phyloP scores from a whole-genome alignment of 169 alveolate species.

The Cyclospora cayetanensis region DNA sequence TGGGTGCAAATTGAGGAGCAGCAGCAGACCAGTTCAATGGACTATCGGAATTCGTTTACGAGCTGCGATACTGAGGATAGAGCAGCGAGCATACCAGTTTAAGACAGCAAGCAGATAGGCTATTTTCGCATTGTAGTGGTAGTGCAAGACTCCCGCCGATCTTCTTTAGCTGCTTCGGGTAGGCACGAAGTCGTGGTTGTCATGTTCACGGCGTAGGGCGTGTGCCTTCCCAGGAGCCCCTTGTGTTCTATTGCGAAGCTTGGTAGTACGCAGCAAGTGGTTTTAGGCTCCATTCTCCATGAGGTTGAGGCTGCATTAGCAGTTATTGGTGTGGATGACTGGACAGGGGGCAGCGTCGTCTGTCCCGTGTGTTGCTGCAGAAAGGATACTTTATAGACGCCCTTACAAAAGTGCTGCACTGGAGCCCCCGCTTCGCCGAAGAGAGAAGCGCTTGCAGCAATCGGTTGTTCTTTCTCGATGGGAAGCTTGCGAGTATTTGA shows the following conservation, averaged over 20 bases:
- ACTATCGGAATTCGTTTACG: neutral
- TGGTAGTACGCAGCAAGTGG: neutral
- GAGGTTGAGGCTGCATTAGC: neutral
- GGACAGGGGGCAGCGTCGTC: constrained; percentile 19
- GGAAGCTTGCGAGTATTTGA: too few relatives aligned
- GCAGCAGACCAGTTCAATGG: constrained; percentile 1
- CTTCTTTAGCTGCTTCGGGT: constrained; percentile 54
- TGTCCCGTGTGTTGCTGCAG: constrained; percentile 32
- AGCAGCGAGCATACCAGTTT: neutral
- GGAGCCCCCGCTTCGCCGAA: constrained; percentile 44
- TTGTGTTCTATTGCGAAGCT: too few relatives aligned
- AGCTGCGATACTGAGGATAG: constrained; percentile 43
- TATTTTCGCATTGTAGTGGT: neutral
- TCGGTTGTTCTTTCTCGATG: too few relatives aligned
- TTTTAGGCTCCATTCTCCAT: neutral
- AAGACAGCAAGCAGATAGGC: neutral
- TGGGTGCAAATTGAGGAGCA: neutral
- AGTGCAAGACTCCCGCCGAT: constrained; percentile 11
- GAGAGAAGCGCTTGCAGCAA: too few relatives aligned
- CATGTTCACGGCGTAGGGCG: neutral
- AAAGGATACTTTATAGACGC: constrained; percentile 18
- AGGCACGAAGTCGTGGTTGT: neutral
- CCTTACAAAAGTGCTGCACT: neutral
- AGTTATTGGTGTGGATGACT: neutral
- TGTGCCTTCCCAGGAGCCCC: too few relatives aligned